A percentile compares a stretch with the other conserved stretches of the same genome.
Evolutionary conservation across 495 filamentous ascomycete species (phyloP).

Genomic region (Aspergillus campestris): DNA sequence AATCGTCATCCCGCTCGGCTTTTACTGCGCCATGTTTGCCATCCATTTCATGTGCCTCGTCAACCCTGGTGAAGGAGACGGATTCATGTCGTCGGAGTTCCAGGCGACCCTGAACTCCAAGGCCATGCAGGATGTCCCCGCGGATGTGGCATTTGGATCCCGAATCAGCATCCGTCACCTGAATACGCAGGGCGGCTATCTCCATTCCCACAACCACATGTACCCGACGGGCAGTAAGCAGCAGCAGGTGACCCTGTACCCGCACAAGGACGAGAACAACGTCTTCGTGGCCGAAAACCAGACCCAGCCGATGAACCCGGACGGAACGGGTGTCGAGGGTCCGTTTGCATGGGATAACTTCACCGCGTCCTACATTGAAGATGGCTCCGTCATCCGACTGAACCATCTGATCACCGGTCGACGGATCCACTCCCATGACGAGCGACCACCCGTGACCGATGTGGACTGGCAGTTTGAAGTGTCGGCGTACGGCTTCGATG

Average conservation of each 20-base stretch:
- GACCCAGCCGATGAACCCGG: slow-evolving; percentile 74
- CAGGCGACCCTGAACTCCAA: slow-evolving; percentile 96
- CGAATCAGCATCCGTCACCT: slow-evolving; percentile 79
- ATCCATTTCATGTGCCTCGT: slow-evolving; percentile 90
- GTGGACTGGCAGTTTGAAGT: slow-evolving; percentile 98
- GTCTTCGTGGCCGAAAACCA: slow-evolving; percentile 88
- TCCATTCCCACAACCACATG: slow-evolving; percentile 96
- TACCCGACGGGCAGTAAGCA: slow-evolving; percentile 96
- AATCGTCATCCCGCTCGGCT: slow-evolving; percentile 78
- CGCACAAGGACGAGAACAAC: slow-evolving; percentile 99
- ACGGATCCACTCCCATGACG: slow-evolving; percentile 91
- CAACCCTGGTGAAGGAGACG: slow-evolving; percentile 95
- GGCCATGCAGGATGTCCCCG: slow-evolving; percentile 88
- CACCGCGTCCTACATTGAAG: slow-evolving; percentile 59
- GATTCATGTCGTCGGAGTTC: slow-evolving; percentile 99
- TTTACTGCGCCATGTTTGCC: slow-evolving; percentile 93
- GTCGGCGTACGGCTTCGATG: slow-evolving; percentile 95
- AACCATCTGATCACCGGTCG: slow-evolving; percentile 79
- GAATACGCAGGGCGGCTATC: slow-evolving; percentile 95
- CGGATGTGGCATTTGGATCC: slow-evolving; percentile 83
- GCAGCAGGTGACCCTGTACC: slow-evolving; percentile 96
- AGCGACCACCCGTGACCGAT: slow-evolving; percentile 93
- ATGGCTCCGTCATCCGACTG: slow-evolving; percentile 71
- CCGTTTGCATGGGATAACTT: slow-evolving; percentile 75
- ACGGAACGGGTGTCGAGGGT: slow-evolving; percentile 66